Evolutionary conservation across 2,329 filamentous ascomycete genomes (phyloP).

Genomic region (Myriosclerotinia scirpicola): DNA sequence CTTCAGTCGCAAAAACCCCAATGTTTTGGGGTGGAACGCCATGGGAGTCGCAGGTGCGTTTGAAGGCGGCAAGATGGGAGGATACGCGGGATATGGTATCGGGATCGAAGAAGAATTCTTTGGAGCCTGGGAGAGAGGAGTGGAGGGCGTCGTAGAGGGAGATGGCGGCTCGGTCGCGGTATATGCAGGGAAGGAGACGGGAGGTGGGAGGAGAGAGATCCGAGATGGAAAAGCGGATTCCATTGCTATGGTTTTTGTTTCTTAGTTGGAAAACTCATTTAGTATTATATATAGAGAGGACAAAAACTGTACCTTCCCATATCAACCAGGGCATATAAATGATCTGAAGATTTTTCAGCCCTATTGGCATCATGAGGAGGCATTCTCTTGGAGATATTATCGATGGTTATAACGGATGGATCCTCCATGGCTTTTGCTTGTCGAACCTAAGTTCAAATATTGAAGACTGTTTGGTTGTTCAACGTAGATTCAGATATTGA

Average conservation of each 20-base stretch:
- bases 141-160: slow-evolving; percentile 83
- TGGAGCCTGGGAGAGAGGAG: slow-evolving; percentile 45
- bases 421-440: background rate
- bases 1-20: slow-evolving; percentile 81
- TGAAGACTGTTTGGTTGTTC: no score
- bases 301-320: slow-evolving; percentile 41
- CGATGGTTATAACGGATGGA: slow-evolving; percentile 35
- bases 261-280: background rate
- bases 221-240: slow-evolving; percentile 88
- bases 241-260: slow-evolving; percentile 62
- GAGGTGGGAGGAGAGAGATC: slow-evolving; percentile 70
- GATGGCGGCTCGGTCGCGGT: slow-evolving; percentile 74
- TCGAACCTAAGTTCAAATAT: background rate
- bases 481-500: background rate
- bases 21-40: slow-evolving; percentile 65
- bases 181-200: slow-evolving; percentile 74
- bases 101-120: slow-evolving; percentile 46
- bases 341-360: slow-evolving; percentile 22
- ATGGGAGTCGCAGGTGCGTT: slow-evolving; percentile 67
- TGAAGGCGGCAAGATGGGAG: slow-evolving; percentile 67
- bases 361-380: slow-evolving; percentile 29
- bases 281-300: background rate
- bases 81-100: slow-evolving; percentile 66
- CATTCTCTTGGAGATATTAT: slow-evolving; percentile 38
- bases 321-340: slow-evolving; percentile 41